phyloP scores from a whole-genome alignment of 2,329 filamentous ascomycete species.

The Sphaerulina musiva region DNA sequence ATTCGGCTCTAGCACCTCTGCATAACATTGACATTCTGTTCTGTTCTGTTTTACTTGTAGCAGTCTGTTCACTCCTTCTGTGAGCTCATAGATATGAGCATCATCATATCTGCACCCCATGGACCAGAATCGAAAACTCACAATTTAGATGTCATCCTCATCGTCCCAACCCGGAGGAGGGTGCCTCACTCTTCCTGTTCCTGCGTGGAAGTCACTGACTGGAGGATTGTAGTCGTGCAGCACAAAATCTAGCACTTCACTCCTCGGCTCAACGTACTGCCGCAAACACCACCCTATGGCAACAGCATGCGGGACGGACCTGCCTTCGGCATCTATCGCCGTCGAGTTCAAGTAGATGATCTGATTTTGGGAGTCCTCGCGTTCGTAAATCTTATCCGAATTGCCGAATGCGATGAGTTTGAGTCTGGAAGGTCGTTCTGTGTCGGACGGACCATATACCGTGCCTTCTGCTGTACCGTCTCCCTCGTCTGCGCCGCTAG shows the following conservation, averaged over 20 bases:
- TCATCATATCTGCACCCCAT: no score
- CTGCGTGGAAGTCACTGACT: constrained; percentile 27
- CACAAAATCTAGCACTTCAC: constrained; percentile 43
- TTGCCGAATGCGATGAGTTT: constrained; percentile 44
- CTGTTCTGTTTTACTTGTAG: no score
- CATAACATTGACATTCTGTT: no score
- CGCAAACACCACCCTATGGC: constrained; percentile 43
- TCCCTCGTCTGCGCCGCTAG: constrained; percentile 5
- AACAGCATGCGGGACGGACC: constrained; percentile 37
- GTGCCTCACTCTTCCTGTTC: constrained; percentile 2
- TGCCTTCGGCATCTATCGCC: constrained; percentile 39
- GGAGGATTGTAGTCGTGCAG: constrained; percentile 36
- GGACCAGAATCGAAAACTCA: no score
- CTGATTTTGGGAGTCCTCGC: constrained; percentile 43
- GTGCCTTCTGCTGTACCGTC: not conserved
- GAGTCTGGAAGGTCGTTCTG: constrained; percentile 29
- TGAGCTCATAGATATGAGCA: no score
- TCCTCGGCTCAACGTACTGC: constrained; percentile 42
- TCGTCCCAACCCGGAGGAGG: not conserved
- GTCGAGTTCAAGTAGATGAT: constrained; percentile 43
- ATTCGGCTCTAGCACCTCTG: no score
- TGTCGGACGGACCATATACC: not conserved
- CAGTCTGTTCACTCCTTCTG: no score
- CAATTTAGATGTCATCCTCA: not conserved
- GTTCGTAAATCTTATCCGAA: constrained; percentile 44